A percentile compares a stretch with the other conserved stretches of the same genome.
These are phyloP conservation scores for Euphorbia corollata DNA, from an alignment of 441 rosid species.

Conservation along the genomic window DNA sequence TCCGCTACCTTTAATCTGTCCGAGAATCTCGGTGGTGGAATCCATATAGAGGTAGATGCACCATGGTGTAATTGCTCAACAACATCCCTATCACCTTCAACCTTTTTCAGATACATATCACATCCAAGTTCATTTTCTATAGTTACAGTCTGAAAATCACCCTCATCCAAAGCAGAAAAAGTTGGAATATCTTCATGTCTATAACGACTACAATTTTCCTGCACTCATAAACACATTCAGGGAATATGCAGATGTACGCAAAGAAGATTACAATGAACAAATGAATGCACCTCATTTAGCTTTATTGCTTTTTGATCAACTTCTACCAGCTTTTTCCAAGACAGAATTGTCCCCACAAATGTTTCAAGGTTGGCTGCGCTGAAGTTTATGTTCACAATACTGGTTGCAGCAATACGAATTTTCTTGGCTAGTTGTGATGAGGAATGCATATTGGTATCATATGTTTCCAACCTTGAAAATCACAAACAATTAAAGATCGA, in stretches of 20 bases:
- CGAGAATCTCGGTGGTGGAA: constrained; percentile 94
- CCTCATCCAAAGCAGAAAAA: constrained; percentile 93
- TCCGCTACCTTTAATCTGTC: constrained; percentile 79
- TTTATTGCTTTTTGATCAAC: constrained; percentile 80
- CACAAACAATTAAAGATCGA: constrained; percentile 13
- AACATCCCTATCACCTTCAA: constrained; percentile 51
- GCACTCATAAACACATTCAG: constrained; percentile 26
- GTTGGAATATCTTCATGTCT: constrained; percentile 51
- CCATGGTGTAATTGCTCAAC: constrained; percentile 57
- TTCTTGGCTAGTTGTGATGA: constrained; percentile 70
- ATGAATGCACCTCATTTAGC: constrained; percentile 53
- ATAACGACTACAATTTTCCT: constrained; percentile 49
- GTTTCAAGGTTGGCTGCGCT: constrained; percentile 89
- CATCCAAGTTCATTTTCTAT: constrained; percentile 89
- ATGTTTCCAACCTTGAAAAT: constrained; percentile 81
- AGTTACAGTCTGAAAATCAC: constrained; percentile 76
- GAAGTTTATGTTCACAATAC: constrained; percentile 72
- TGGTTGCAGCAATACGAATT: constrained; percentile 77
- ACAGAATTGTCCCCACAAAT: constrained; percentile 62
- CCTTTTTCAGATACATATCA: constrained; percentile 72
- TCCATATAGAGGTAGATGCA: constrained; percentile 59
- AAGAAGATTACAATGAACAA: constrained; percentile 10
- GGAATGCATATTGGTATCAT: constrained; percentile 51
- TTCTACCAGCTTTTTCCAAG: constrained; percentile 91
- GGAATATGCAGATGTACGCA: neutral